These are phyloP conservation scores for Pulveroboletus ravenelii DNA, from an alignment of 768 basidiomycete species.

Conservation along the genomic window DNA sequence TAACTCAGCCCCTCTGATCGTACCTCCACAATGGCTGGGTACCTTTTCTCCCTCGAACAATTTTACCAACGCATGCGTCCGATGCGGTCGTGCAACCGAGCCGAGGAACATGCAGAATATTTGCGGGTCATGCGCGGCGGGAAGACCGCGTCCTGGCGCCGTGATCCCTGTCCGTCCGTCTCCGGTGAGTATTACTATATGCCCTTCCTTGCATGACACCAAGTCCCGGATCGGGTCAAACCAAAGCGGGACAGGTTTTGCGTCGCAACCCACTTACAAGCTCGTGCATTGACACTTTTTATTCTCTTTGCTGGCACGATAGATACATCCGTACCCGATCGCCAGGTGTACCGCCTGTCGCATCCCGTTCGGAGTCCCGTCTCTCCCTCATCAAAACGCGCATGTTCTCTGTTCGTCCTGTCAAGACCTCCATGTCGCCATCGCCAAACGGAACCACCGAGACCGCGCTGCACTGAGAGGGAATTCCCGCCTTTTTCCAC, in stretches of 20 bases:
- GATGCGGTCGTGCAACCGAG: not conserved
- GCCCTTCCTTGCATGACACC: not conserved
- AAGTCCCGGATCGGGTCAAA: not conserved
- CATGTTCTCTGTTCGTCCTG: conserved; percentile 14
- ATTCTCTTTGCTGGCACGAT: not conserved
- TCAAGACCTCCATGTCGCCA: not conserved
- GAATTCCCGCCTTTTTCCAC: conserved; percentile 6
- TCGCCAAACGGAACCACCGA: not conserved
- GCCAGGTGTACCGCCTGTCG: conserved; percentile 6
- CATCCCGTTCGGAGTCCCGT: conserved; percentile 1
- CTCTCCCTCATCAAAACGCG: not conserved
- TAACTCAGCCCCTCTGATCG: not conserved
- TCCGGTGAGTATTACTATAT: not conserved
- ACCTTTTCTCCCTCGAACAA: not conserved
- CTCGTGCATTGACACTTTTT: not conserved
- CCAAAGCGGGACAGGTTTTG: not conserved
- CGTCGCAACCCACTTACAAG: not conserved
- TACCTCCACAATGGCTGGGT: not conserved
- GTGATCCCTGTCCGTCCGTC: not conserved
- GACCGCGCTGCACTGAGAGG: not conserved
- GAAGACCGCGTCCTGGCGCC: not conserved
- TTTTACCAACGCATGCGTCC: not conserved
- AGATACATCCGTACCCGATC: not conserved
- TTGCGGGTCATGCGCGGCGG: not conserved
- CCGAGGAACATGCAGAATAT: not conserved